Evolutionary conservation across 495 filamentous ascomycete genomes (phyloP).

Genomic region (Penicillium waksmanii): DNA sequence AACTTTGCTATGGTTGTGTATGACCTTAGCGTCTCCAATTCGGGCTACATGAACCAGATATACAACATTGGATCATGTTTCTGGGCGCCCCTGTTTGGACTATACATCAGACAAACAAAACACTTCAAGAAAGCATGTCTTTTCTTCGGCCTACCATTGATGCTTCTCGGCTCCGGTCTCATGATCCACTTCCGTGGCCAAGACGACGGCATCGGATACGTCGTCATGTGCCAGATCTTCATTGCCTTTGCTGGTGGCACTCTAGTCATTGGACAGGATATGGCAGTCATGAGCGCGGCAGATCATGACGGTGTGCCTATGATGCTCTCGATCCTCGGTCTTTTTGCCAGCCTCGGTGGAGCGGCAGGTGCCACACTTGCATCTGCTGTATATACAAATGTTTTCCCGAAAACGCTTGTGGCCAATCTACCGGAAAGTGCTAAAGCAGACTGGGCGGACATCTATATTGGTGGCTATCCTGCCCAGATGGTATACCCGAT

Average conservation of each 20-base stretch:
- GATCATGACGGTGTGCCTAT: constrained; percentile 62
- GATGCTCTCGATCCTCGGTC: constrained; percentile 62
- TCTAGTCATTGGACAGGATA: constrained; percentile 64
- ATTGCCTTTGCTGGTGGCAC: constrained; percentile 66
- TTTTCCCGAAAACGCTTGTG: constrained; percentile 57
- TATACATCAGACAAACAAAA: constrained; percentile 56
- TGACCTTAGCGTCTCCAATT: constrained; percentile 54
- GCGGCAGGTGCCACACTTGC: constrained; percentile 64
- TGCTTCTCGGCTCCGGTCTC: constrained; percentile 62
- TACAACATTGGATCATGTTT: constrained; percentile 70
- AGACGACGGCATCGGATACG: constrained; percentile 58
- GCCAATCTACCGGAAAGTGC: constrained; percentile 39
- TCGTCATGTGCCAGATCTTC: constrained; percentile 77
- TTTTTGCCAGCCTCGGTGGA: constrained; percentile 65
- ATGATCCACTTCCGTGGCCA: constrained; percentile 69
- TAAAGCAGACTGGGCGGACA: constrained; percentile 47
- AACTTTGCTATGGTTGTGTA: constrained; percentile 70
- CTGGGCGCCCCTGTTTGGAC: constrained; percentile 56
- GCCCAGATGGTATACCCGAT: background rate
- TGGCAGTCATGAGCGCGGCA: constrained; percentile 69
- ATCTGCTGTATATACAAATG: constrained; percentile 64
- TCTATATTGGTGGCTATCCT: constrained; percentile 20
- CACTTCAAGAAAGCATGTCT: constrained; percentile 59
- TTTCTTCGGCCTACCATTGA: constrained; percentile 62
- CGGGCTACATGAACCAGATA: constrained; percentile 65